Conservation (phyloP, 2,329 filamentous ascomycete genomes). For the Aureobasidium sp. region DNA sequence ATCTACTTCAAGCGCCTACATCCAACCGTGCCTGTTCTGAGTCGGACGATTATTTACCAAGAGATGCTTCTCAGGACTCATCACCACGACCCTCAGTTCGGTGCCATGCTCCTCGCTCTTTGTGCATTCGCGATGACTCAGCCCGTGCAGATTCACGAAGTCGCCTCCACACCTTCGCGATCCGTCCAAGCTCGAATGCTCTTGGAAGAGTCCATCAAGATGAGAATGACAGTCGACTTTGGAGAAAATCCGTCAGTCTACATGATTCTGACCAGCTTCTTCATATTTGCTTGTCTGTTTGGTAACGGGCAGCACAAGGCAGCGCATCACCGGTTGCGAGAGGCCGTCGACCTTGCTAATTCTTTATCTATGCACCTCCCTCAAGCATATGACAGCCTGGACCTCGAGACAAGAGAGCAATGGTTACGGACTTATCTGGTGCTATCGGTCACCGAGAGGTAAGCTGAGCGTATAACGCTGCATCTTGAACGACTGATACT, state of each 20-base stretch:
- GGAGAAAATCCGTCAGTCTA: conserved; percentile 26
- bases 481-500: neutral
- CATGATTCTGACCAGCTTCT: conserved; percentile 27
- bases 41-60: conserved; percentile 36
- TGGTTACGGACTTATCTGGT: conserved; percentile 34
- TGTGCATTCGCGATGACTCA: conserved; percentile 40
- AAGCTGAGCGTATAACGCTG: neutral
- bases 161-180: conserved; percentile 24
- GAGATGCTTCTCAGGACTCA: conserved; percentile 38
- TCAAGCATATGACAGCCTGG: conserved; percentile 31
- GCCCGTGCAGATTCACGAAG: conserved; percentile 39
- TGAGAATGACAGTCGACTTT: conserved; percentile 37
- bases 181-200: conserved; percentile 35
- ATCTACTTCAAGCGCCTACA: conserved; percentile 41
- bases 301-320: conserved; percentile 24
- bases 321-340: conserved; percentile 24
- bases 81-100: conserved; percentile 37
- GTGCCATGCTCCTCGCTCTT: conserved; percentile 37
- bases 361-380: conserved; percentile 36
- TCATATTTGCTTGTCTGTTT: conserved; percentile 27
- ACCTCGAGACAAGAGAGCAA: conserved; percentile 34
- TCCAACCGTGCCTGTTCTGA: conserved; percentile 37
- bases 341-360: conserved; percentile 34
- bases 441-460: conserved; percentile 27
- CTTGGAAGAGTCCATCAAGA: conserved; percentile 38